Evolutionary conservation across 257 asterid species (phyloP), one percentile per base, ranked within the genome.

Genomic region (Nyctanthes arbortristis): DNA sequence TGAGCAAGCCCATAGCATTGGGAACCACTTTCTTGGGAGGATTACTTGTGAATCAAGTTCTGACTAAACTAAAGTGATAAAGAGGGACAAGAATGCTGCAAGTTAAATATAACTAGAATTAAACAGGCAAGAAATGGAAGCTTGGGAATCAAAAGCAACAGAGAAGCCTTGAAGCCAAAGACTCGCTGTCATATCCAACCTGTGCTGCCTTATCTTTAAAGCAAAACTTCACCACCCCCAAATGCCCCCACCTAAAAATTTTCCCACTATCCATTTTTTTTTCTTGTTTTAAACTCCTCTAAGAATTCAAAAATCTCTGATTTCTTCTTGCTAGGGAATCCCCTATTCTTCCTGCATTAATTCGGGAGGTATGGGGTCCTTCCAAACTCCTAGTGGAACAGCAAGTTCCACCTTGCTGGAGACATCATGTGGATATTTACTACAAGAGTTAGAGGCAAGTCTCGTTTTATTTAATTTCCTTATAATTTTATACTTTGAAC

Each of bases 401-500:
- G 84, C 78, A 72, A 79, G 85, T 67, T 87, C 93, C n/a, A 84
- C 84, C 63, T 75, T 91, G 81, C 63, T 87, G 36, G 97, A 91
- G 80, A 87, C 91, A 1, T 90, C 97, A 1, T 93, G 97, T 34
- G 98, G 96, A 65, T 90, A 93, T 80, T 78, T 93, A 76, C 93
- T 90, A 55, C 96, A 88, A 75, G 98, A 93, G 75, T 69, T 90
- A 71, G 90, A 90, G 96, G 98, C 86, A 78, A 75, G 89, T 76
- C 75, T 66, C 6, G 28, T 13, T 24, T 45, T 20, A 20, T 25
- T 18, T 59, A 25, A 27, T 66, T 16, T 67, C 63, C 39, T n/a
- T 3, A 28, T 70, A 20, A 28, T 52, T 32, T 56, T 71, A 61
- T 34, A 5, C 10, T 11, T 9, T 14, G 47, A 65, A n/a, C n/a